phyloP scores from a whole-genome alignment of 257 asterid genomes.

The Solanum tarijense region DNA sequence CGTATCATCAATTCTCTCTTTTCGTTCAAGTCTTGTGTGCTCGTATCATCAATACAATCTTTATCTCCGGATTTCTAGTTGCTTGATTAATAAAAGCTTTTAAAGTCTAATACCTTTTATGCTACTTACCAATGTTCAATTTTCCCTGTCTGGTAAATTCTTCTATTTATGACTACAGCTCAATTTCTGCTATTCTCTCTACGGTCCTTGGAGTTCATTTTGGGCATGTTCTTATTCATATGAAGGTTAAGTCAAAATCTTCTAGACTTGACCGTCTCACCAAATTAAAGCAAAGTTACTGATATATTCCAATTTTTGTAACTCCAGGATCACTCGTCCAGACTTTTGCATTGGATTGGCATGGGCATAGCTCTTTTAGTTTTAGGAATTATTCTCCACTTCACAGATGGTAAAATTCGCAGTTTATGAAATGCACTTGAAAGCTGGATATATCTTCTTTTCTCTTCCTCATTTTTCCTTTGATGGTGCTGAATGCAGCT shows the following conservation, averaged over 20 bases:
- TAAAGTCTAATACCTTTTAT: background rate
- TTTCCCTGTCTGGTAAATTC: background rate
- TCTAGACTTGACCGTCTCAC: background rate
- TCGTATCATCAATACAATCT: background rate
- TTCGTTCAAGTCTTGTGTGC: background rate
- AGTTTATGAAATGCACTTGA: background rate
- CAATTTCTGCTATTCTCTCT: constrained; percentile 67
- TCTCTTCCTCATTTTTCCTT: background rate
- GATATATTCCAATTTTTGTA: background rate
- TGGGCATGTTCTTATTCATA: constrained; percentile 63
- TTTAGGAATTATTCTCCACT: constrained; percentile 51
- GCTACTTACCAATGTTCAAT: background rate
- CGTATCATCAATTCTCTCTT: background rate
- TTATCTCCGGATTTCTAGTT: background rate
- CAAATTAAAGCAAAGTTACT: background rate
- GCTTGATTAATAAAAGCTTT: background rate
- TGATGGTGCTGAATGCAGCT: constrained; percentile 28
- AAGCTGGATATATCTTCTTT: background rate
- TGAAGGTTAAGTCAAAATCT: constrained; percentile 26
- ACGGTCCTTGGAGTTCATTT: constrained; percentile 56
- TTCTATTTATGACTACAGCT: constrained; percentile 36
- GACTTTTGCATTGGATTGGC: constrained; percentile 53
- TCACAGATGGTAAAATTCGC: constrained; percentile 39
- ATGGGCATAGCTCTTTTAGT: constrained; percentile 45
- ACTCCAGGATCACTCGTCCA: constrained; percentile 47